Conservation (phyloP, 2,329 filamentous ascomycete species). For the Colletotrichum sp. region DNA sequence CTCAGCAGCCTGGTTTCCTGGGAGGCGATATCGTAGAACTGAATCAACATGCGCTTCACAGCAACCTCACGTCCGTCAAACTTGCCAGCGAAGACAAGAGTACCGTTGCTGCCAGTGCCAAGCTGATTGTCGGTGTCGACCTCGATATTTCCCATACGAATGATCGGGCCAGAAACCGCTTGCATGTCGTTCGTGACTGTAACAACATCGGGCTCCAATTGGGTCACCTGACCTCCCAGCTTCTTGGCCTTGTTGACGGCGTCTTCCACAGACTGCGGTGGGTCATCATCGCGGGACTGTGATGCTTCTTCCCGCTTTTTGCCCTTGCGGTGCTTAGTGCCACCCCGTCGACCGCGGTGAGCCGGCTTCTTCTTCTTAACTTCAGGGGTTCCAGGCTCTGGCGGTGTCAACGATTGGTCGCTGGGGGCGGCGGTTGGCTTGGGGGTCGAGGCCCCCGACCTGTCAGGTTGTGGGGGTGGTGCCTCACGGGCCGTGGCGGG, state of each 20-base stretch:
- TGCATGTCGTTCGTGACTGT: constrained; percentile 63
- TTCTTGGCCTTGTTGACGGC: constrained; percentile 64
- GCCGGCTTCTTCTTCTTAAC: constrained; percentile 75
- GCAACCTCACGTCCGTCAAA: constrained; percentile 94
- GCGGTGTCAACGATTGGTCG: neutral
- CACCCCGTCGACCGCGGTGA: constrained; percentile 74
- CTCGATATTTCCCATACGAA: constrained; percentile 68
- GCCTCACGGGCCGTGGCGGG: neutral
- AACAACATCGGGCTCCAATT: constrained; percentile 66
- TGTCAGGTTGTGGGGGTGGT: neutral
- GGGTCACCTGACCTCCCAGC: constrained; percentile 52
- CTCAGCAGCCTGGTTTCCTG: constrained; percentile 90
- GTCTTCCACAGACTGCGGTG: constrained; percentile 61
- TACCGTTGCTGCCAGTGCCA: constrained; percentile 92
- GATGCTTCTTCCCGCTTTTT: constrained; percentile 58
- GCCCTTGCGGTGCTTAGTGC: constrained; percentile 68
- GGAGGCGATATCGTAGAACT: constrained; percentile 94
- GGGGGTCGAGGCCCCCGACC: neutral
- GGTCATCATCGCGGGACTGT: constrained; percentile 53
- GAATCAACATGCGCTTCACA: constrained; percentile 94
- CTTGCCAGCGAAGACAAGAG: constrained; percentile 90
- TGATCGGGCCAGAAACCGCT: constrained; percentile 62
- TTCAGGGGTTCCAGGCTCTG: constrained; percentile 35
- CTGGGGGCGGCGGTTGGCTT: neutral
- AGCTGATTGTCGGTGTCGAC: constrained; percentile 68